A percentile compares a stretch with the other conserved stretches of the same genome.
Conservation (phyloP, 2,329 filamentous ascomycete species). For the Cercospora berteroae region DNA sequence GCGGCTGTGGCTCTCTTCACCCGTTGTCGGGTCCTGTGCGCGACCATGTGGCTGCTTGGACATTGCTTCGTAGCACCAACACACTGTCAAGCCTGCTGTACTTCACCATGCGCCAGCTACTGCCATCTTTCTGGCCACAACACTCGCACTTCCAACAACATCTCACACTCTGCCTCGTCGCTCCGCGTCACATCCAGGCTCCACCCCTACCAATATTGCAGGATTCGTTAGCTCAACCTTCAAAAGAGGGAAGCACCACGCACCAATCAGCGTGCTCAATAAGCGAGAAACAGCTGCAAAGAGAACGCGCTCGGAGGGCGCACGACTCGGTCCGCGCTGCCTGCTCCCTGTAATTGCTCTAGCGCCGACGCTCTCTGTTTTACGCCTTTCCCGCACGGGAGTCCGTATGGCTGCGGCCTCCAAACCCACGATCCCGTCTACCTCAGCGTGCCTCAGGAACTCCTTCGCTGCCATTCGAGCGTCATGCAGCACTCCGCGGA, state of each 20-base stretch:
- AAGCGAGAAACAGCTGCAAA: constrained; percentile 19
- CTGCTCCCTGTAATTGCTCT: constrained; percentile 15
- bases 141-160: neutral
- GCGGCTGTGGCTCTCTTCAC: constrained; percentile 24
- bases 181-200: constrained; percentile 12
- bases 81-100: constrained; percentile 25
- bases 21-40: constrained; percentile 20
- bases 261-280: constrained; percentile 18
- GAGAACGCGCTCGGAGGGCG: constrained; percentile 15
- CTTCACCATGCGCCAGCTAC: constrained; percentile 12
- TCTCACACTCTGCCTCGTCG: neutral
- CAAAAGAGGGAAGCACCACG: constrained; percentile 11
- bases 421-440: constrained; percentile 12
- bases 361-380: constrained; percentile 11
- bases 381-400: constrained; percentile 21
- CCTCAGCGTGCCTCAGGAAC: neutral
- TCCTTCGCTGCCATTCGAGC: neutral
- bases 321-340: constrained; percentile 27
- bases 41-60: constrained; percentile 15
- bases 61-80: constrained; percentile 23
- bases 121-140: neutral
- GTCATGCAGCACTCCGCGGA: constrained; percentile 1
- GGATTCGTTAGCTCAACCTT: constrained; percentile 23
- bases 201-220: constrained; percentile 21
- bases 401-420: constrained; percentile 14